Percentiles rank a stretch among this genome's conserved stretches.
phyloP scores from a whole-genome alignment of 1,284 basidiomycete species.

The Cutaneotrichosporon cutaneum region DNA sequence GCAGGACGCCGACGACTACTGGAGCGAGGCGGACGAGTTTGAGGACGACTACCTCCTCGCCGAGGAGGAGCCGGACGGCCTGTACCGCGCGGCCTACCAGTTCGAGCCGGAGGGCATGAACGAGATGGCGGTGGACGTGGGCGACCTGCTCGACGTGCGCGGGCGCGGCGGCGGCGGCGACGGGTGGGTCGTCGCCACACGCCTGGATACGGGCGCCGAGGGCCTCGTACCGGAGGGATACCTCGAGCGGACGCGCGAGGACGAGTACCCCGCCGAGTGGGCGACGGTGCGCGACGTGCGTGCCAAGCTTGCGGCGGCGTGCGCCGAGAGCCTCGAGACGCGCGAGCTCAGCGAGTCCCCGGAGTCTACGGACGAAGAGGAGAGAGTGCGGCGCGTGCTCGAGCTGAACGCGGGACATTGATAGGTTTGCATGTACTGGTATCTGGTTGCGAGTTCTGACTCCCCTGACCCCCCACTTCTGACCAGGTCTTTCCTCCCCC shows the following conservation, averaged over 20 bases:
- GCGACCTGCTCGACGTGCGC: slow-evolving; percentile 45
- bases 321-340: neutral
- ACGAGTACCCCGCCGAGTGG: slow-evolving; percentile 21
- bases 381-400: neutral
- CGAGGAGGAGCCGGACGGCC: slow-evolving; percentile 40
- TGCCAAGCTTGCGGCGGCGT: slow-evolving; percentile 56
- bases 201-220: slow-evolving; percentile 29
- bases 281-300: slow-evolving; percentile 58
- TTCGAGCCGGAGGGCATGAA: slow-evolving; percentile 48
- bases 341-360: neutral
- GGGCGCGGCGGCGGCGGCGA: slow-evolving; percentile 43
- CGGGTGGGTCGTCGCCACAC: slow-evolving; percentile 52
- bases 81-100: slow-evolving; percentile 44
- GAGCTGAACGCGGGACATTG: neutral
- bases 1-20: slow-evolving; percentile 19
- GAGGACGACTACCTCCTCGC: slow-evolving; percentile 20
- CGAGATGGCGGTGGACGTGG: slow-evolving; percentile 47
- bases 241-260: slow-evolving; percentile 35
- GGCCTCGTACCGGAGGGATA: slow-evolving; percentile 52
- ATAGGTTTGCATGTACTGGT: neutral
- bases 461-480: no score
- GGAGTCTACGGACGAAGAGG: neutral
- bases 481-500: no score
- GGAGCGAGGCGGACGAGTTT: slow-evolving; percentile 24
- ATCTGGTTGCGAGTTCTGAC: neutral